Evolutionary conservation across 2,329 filamentous ascomycete species (phyloP), one percentile per base, ranked within the genome.

Genomic region (Chaetoscypha palmicola): DNA sequence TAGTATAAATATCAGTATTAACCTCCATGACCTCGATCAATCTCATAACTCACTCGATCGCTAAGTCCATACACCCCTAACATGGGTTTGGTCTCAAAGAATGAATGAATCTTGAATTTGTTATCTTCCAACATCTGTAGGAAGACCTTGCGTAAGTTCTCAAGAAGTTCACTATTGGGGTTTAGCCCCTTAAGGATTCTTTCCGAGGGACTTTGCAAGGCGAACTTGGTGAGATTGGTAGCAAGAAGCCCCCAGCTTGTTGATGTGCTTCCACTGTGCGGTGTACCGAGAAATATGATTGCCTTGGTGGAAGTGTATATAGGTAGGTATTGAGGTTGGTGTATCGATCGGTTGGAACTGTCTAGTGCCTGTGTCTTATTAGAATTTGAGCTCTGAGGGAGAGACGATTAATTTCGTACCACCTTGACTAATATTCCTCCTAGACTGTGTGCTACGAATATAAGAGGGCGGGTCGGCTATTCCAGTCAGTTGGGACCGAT

Each of bases 251-350:
- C 39, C 20, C 28, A 35, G 16, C 30, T 41, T 14, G 14, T 35
- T n/a, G 20, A 41, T n/a, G 28, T 35, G 14, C 28, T 34, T 22
- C 30, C 39, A 17, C 39, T 7, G n/a, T 62, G 56, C 4, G 58
- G 58, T 11, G 59, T 61, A 14, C 51, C 59, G 7, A 62, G 40
- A 32, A 63, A 63, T 0, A 55, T 37, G 3, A 61, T 47, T n/a
- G 32, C 44, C 28, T 38, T 31, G 9, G 44, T 47, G 16, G 45
- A 47, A 21, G 24, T 26, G 32, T 47, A 45, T 20, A 47, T 47
- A 8, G 38, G 38, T 37, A 41, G 32, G 31, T 36, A 41, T 24
- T 46, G 38, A 3, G 43, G 22, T 34, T 46, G 31, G 21, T 46
- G 38, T 3, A 17, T 32, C 11, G 38, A 35, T 34, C 16, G 31